Conservation (phyloP, 2,329 filamentous ascomycete genomes). For the Capronia coronata region DNA sequence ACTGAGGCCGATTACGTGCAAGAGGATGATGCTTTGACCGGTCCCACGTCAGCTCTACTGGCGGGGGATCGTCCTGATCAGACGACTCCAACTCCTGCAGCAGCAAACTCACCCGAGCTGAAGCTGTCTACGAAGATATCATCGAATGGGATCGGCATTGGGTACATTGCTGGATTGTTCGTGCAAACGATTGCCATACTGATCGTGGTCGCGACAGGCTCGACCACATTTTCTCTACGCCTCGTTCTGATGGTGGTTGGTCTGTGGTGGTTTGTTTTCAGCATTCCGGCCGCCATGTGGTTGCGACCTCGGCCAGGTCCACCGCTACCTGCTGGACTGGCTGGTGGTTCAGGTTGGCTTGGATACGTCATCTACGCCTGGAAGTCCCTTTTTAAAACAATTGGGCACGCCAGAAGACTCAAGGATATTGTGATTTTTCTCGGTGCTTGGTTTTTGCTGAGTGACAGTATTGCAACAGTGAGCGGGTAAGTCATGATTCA, state of each 20-base stretch:
- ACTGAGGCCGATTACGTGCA: conserved; percentile 11
- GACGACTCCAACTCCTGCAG: conserved; percentile 17
- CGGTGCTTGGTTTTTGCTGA: conserved; percentile 86
- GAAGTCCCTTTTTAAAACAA: conserved; percentile 75
- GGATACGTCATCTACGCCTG: conserved; percentile 77
- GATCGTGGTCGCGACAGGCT: conserved; percentile 65
- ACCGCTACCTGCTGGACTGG: conserved; percentile 51
- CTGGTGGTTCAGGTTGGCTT: conserved; percentile 48
- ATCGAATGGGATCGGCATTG: conserved; percentile 85
- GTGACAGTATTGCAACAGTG: conserved; percentile 88
- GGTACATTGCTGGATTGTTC: conserved; percentile 79
- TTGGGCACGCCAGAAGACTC: conserved; percentile 65
- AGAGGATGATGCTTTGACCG: conserved; percentile 13
- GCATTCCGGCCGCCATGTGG: conserved; percentile 80
- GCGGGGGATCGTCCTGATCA: conserved; percentile 30
- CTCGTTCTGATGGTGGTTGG: conserved; percentile 83
- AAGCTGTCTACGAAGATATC: conserved; percentile 84
- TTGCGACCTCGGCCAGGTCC: conserved; percentile 83
- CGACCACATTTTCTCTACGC: conserved; percentile 76
- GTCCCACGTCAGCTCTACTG: conserved; percentile 25
- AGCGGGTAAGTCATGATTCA: conserved; percentile 49
- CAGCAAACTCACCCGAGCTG: conserved; percentile 58
- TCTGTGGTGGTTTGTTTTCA: conserved; percentile 88
- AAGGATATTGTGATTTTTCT: conserved; percentile 81
- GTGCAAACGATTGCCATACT: conserved; percentile 76